phyloP scores from a whole-genome alignment of 495 filamentous ascomycete genomes.

The Aspergillus ostianus region DNA sequence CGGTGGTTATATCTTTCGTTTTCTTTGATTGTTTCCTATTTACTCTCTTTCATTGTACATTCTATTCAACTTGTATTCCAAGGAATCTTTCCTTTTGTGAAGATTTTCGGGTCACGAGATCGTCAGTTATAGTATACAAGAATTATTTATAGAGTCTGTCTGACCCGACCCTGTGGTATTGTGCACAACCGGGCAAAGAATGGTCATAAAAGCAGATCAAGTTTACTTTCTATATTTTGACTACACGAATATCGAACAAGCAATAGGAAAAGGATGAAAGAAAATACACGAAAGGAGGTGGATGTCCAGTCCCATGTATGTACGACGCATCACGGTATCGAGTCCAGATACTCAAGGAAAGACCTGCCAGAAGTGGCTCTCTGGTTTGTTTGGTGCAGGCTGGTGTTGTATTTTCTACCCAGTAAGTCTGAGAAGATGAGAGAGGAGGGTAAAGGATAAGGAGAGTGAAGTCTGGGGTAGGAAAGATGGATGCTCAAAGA shows the following conservation, averaged over 20 bases:
- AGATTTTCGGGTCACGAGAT: background rate
- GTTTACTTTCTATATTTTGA: constrained; percentile 14
- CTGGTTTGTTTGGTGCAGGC: no score
- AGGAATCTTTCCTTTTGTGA: background rate
- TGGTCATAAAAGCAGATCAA: background rate
- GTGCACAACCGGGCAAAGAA: no score
- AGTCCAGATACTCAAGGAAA: background rate
- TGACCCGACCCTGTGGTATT: no score
- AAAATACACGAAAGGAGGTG: background rate
- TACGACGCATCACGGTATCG: background rate
- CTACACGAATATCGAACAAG: constrained; percentile 6
- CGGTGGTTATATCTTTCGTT: background rate
- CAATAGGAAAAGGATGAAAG: background rate
- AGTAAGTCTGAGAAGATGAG: background rate
- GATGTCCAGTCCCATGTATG: background rate
- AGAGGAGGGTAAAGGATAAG: background rate
- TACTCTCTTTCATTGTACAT: constrained; percentile 1
- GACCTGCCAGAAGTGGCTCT: no score
- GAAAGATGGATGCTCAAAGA: no score
- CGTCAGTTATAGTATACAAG: no score
- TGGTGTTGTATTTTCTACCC: background rate
- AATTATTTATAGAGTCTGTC: no score
- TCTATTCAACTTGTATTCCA: background rate
- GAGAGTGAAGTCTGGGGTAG: background rate
- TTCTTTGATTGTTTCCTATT: background rate